Base-by-base conservation (phyloP, 345 rosid genomes). In the Cardiospermum halicacabum region DNA sequence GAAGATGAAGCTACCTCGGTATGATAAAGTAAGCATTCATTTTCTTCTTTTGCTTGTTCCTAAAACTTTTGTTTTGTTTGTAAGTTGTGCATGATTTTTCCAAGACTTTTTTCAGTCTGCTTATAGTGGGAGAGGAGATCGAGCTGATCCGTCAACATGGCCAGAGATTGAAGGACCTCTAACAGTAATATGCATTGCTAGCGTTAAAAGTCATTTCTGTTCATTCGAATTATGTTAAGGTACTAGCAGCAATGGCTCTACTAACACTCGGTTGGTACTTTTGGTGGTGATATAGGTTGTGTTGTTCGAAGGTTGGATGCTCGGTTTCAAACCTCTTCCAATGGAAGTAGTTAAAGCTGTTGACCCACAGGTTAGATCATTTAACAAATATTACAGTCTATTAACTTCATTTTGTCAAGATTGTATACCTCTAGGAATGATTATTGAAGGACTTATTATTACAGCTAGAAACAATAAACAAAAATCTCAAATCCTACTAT, bases 221-320 rank as follows among this genome's bases (percentile, higher is more conserved):
- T 64, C 13, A 5, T 32, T 50, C 48, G 36, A 16, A 15, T 12
- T 53, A 11, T 37, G 28, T 26, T 1, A 16, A 13, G 27, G 11
- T 34, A 2, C 22, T 32, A 2, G 4, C 13, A 15, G 0, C 34
- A 50, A 22, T 19, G 27, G 37, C 40, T 26, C 18, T 42, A 5
- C 49, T 62, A 13, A 19, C 30, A 24, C 32, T 34, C 64, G 15
- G 28, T 72, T 0, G 61, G 13, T 50, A 45, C 47, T 64, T 58
- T 60, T n/a, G 53, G 8, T 74, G 63, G 64, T 70, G 51, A 36
- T 69, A 59, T 66, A 89, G 97, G 97, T 80, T 66, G 72, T 91
- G 68, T 78, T 95, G 47, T 95, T 83, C 48, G 99, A 95, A 76
- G 99, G 97, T 39, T 95, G 99, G 99, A 91, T 95, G 97, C 97